Base-by-base conservation (phyloP, 176 grass and related monocot species). In the Phragmites australis region DNA sequence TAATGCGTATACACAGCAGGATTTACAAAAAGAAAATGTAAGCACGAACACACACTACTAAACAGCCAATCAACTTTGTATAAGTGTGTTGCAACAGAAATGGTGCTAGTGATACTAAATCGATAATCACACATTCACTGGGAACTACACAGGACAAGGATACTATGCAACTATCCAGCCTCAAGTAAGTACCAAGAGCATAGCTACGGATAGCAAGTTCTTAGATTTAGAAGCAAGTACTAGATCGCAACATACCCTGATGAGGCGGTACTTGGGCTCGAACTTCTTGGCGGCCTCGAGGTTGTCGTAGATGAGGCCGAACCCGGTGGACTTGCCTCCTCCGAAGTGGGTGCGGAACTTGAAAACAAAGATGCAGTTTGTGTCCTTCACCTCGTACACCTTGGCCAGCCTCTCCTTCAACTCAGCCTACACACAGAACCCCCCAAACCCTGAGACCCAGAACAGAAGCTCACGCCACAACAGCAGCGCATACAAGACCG, bases 331-430 rank as follows among this genome's bases (percentile, higher is more conserved):
- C 77, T 98, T 98, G 17, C 95, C 95, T 18, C 95, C 95, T 79
- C 95, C 95, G 77, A 97, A 97, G 57, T 97, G 95, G 15, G 95
- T 97, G 37, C 92, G 90, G 86, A 97, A 98, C 75, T 98, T 94
- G 88, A 98, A 98, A 21, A 94, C 95, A 72, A 98, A 87, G 74
- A 98, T 98, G 66, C 80, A 79, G 90, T 94, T 94, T 11, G 90
- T 15, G 50, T 98, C 95, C 81, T 93, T 98, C 50, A 94, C 92
- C 19, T 93, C 92, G 57, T 94, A 98, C 19, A 94, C 12, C 65
- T 87, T 78, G 12, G 84, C 88, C 66, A 98, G 79, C 58, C 88
- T 93, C 69, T 98, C 95, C 84, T 98, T 98, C 47, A 98, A 70
- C 65, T 98, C 95, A 18, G 80, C 86, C 92, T 94, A 44, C 83